Evolutionary conservation across 2,329 filamentous ascomycete genomes (phyloP).

Genomic region (Myriosclerotinia scirpicola): DNA sequence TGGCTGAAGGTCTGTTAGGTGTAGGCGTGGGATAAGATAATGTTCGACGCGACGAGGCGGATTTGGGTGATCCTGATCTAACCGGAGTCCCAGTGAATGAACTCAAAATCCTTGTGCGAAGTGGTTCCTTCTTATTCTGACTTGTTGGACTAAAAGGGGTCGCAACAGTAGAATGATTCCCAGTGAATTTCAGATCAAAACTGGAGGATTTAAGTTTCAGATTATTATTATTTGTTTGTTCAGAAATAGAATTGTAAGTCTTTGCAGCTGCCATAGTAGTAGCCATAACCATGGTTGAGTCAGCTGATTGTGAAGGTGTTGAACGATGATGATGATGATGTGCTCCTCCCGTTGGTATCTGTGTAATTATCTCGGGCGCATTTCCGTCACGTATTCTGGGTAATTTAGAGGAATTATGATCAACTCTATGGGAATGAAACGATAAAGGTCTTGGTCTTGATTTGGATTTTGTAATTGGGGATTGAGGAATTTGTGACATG

Average conservation of each 20-base stretch:
- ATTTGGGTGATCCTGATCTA: conserved; percentile 16
- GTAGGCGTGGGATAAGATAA: conserved; percentile 23
- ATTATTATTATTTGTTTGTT: conserved; percentile 16
- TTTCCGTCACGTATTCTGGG: conserved; percentile 23
- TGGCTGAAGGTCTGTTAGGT: conserved; percentile 5
- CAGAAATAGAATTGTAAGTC: background rate
- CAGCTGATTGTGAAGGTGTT: conserved; percentile 17
- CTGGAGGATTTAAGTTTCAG: conserved; percentile 25
- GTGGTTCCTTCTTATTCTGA: conserved; percentile 22
- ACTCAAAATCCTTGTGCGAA: conserved; percentile 17
- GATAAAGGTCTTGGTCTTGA: conserved; percentile 18
- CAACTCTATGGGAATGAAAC: conserved; percentile 25
- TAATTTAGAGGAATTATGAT: conserved; percentile 26
- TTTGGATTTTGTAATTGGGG: conserved; percentile 13
- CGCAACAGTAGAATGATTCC: conserved; percentile 21
- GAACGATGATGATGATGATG: conserved; percentile 3
- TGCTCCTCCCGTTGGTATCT: background rate
- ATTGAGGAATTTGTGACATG: conserved; percentile 23
- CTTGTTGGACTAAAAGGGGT: conserved; percentile 22
- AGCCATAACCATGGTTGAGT: background rate
- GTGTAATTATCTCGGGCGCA: conserved; percentile 22
- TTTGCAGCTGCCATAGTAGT: too few species aligned
- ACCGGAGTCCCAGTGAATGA: conserved; percentile 20
- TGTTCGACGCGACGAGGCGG: conserved; percentile 21
- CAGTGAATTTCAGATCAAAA: conserved; percentile 25